Evolutionary conservation across 179 eudicot genomes (phyloP), one percentile per base, ranked within the genome.

Genomic region (Camellia oleifera): DNA sequence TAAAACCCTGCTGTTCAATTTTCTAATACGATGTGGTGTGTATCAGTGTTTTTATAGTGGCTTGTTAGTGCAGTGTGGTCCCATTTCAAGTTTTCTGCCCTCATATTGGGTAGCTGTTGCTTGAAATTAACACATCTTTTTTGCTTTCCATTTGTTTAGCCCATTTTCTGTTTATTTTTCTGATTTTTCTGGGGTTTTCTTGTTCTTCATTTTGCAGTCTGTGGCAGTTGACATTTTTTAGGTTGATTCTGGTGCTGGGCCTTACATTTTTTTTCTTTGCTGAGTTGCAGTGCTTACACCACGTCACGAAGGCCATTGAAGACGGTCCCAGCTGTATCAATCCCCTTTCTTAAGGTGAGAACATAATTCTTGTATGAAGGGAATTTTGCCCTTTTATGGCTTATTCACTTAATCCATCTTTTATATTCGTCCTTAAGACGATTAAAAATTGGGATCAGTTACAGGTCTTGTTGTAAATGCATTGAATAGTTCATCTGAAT

Each of bases 201-300:
- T 52, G 23, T 64, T 56, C 20, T 15, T 69, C 9, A 17, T 67
- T 50, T 61, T 40, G 50, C 64, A 20, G 46, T 15, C 23, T 56
- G 2, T 42, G 61, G 20, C 42, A 32, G 63, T 77, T 72, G 26
- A 32, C 70, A 23, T 68, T 60, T 20, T 18, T 81, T 7, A 57
- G 23, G 61, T 75, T 32, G 42, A 70, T 26, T 54, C 17, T 80
- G 65, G n/a, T 78, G 26, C 26, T 65, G 58, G 68, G 74, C 52
- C 74, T 78, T 63, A 69, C 13, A 4, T 80, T 13, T 62, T 79
- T 72, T 60, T 74, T 77, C 18, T 70, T 44, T n/a, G 81, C 77
- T 48, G 70, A 44, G 26, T 23, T 66, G 74, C 91, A 88, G 91
- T 86, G 84, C 88, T 89, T 75, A 83, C 89, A 77, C 90, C 91